Base-by-base conservation (phyloP, 2,329 filamentous ascomycete species). In the Cladosporium sphaerospermum region DNA sequence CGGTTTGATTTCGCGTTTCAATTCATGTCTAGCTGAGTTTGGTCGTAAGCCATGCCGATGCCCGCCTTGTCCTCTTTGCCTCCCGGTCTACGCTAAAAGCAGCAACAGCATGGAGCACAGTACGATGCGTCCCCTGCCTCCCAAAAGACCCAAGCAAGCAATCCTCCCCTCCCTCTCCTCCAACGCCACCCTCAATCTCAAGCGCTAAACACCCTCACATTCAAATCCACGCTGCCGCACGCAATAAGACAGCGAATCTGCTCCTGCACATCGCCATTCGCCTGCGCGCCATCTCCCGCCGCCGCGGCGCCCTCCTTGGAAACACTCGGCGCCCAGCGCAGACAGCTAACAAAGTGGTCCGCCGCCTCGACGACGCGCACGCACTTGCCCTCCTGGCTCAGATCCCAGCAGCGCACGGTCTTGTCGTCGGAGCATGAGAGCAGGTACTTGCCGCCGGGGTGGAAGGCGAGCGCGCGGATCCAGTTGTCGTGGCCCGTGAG, bases 401-500 rank as follows among this genome's bases (percentile, higher is more conserved):
- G 75, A 73, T 97, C 92, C 92, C 92, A 97, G 74, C 91, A 96
- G 52, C 91, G 80, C 55, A 97, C 78, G 4, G 89, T 91, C 74
- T 93, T 95, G 73, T 97, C 92, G 67, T 97, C 92, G 13, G 86
- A 81, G 16, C 87, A 88, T 6, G 86, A 91, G 5, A 97, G 73
- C 1, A 97, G 78, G 64, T 93, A 96, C 70, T 92, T 95, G 41
- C 92, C 92, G 8, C 89, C 88, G 0, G 92, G 92, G 64, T 96
- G 92, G 69, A 96, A 97, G 9, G 89, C 83, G 5, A 96, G 71
- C 0, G 81, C 86, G 32, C 89, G 83, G 8, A 97, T 83, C 92
- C 92, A 97, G 67, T 96, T 96, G 68, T 96, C 91, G 67, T 96
- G 92, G 1, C 92, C 92, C 1, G 83, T 74, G 1, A 97, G 76